A percentile compares a stretch with the other conserved stretches of the same genome.
phyloP scores from a whole-genome alignment of 805 yeast species.

The Maudiozyma serrabonitensis region DNA sequence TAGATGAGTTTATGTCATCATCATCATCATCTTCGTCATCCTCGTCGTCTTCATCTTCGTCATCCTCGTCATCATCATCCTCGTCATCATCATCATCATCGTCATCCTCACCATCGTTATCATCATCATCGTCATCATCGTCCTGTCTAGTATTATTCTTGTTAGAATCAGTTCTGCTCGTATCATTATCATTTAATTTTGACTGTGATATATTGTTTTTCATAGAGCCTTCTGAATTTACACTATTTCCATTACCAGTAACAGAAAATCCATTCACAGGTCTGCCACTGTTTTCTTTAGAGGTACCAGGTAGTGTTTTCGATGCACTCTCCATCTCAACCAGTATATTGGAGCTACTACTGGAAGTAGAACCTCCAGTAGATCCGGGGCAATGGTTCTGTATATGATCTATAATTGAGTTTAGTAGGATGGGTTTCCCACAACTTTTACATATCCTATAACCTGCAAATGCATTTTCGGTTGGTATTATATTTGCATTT shows the following conservation, averaged over 20 bases:
- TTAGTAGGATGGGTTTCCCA: constrained; percentile 23
- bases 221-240: neutral
- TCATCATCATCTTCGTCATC: constrained; percentile 6
- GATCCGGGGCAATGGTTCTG: constrained; percentile 16
- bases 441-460: constrained; percentile 28
- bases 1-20: neutral
- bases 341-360: neutral
- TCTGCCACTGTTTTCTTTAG: neutral
- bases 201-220: neutral
- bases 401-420: constrained; percentile 22
- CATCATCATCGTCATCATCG: constrained; percentile 1
- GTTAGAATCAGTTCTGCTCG: too few relatives aligned
- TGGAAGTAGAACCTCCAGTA: neutral
- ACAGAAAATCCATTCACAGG: neutral
- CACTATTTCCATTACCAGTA: neutral
- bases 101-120: constrained; percentile 3
- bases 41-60: constrained; percentile 6
- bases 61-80: constrained; percentile 8
- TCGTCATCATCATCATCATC: constrained; percentile 1
- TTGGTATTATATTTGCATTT: constrained; percentile 10
- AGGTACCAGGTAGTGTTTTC: neutral
- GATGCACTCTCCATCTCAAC: neutral
- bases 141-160: neutral
- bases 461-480: constrained; percentile 3
- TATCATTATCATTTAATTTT: too few relatives aligned